Evolutionary conservation across 176 grass and related monocot species (phyloP), one percentile per base, ranked within the genome.

Genomic region (Phoenix dactylifera): DNA sequence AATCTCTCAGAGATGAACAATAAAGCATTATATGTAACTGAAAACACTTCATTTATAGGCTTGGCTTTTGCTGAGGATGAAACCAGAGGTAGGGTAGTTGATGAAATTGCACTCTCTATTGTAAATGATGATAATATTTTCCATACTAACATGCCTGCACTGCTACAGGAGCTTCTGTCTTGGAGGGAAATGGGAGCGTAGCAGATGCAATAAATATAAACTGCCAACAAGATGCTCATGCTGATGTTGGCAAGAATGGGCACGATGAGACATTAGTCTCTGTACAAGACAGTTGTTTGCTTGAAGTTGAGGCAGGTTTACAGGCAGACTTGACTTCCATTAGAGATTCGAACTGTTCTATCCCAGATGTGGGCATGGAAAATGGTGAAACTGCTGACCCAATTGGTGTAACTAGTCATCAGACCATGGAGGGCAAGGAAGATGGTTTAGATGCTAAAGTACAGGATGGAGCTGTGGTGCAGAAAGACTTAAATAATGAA

Each of bases 171-270:
- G 35, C 10, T 44, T 44, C 35, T 12, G 35, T 44, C 35, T 2
- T 44, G 35, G 35, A 44, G 35, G 35, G 35, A 44, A 44, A 44
- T 44, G 35, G 35, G 35, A 44, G 1, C 1, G 10, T 44, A 44
- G 35, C 35, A 73, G 72, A 54, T 66, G 60, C 68, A 62, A 39
- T 35, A 70, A 69, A 66, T 49, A 15, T n/a, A 63, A 75, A 7
- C 22, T 1, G 16, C 26, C 26, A 25, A 68, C 74, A 82, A 76
- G 71, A 79, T 78, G 22, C 60, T 49, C 54, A 58, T 50, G 65
- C 54, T 54, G 78, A 85, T 75, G 57, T 85, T 50, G 78, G 79
- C 16, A 71, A 25, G 57, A 68, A 35, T 30, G 71, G 56, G 18
- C 62, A 58, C 49, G n/a, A 50, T 30, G 64, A 61, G 59, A 57